A percentile compares a stretch with the other conserved stretches of the same genome.
Evolutionary conservation across 805 yeast species (phyloP).

Genomic region (Ogataea pilisensis): DNA sequence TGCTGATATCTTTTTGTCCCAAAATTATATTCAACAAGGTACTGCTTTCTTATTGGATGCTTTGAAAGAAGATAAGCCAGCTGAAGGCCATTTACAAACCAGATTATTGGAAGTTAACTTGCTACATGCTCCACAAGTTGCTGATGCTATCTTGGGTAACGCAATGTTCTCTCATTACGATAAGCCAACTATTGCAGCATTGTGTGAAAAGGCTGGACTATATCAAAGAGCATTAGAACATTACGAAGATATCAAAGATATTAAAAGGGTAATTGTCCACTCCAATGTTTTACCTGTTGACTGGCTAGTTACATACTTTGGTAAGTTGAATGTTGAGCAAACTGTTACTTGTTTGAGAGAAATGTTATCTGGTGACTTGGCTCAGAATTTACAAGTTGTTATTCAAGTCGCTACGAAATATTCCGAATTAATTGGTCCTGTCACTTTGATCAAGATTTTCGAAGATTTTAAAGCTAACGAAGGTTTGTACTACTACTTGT

Average conservation of each 20-base stretch:
- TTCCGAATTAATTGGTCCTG: constrained; percentile 88
- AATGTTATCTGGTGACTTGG: constrained; percentile 72
- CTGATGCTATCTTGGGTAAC: constrained; percentile 96
- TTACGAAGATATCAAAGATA: constrained; percentile 90
- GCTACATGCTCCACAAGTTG: constrained; percentile 97
- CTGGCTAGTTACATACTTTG: constrained; percentile 90
- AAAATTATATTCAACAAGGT: constrained; percentile 94
- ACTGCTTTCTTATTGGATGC: constrained; percentile 96
- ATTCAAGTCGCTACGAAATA: constrained; percentile 96
- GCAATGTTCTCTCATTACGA: constrained; percentile 95
- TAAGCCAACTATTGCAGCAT: constrained; percentile 83
- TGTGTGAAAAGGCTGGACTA: constrained; percentile 95
- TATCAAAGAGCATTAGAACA: constrained; percentile 95
- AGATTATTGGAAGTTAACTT: constrained; percentile 88
- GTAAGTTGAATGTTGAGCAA: constrained; percentile 92
- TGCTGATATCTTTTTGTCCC: constrained; percentile 92
- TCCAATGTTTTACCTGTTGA: constrained; percentile 82
- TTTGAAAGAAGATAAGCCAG: constrained; percentile 86
- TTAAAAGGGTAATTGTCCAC: constrained; percentile 90
- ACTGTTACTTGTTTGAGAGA: constrained; percentile 82
- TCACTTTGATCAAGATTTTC: constrained; percentile 79
- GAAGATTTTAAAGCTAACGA: constrained; percentile 91
- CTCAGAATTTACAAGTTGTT: constrained; percentile 86
- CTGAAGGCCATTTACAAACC: constrained; percentile 95
- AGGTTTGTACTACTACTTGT: constrained; percentile 91